These are phyloP conservation scores for Stemphylium beticola DNA, from an alignment of 2,329 filamentous ascomycete species.

Conservation along the genomic window DNA sequence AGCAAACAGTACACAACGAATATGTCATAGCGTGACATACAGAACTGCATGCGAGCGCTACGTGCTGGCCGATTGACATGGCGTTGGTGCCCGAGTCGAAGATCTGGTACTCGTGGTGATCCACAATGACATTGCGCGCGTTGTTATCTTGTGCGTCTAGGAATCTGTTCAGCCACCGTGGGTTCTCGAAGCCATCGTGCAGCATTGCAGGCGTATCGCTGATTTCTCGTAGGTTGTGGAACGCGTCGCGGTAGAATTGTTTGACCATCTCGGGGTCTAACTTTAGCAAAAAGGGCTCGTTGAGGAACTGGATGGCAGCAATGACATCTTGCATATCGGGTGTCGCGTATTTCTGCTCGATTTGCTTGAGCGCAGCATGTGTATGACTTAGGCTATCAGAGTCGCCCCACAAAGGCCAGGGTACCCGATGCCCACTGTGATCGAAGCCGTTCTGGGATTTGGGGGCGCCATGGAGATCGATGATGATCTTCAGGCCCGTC, in stretches of 20 bases:
- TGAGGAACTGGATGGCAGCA: slow-evolving; percentile 62
- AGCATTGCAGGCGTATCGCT: slow-evolving; percentile 60
- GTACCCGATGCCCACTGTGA: slow-evolving; percentile 61
- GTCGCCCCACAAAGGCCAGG: slow-evolving; percentile 54
- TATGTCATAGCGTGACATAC: slow-evolving; percentile 28
- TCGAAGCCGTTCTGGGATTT: slow-evolving; percentile 68
- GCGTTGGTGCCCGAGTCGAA: slow-evolving; percentile 61
- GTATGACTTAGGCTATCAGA: slow-evolving; percentile 58
- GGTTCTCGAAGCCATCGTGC: slow-evolving; percentile 62
- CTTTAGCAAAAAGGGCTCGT: slow-evolving; percentile 61
- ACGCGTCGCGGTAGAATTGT: slow-evolving; percentile 63
- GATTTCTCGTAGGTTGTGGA: slow-evolving; percentile 55
- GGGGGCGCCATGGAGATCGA: slow-evolving; percentile 61
- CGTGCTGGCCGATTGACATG: slow-evolving; percentile 60
- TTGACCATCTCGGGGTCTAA: slow-evolving; percentile 55
- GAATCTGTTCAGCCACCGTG: slow-evolving; percentile 65
- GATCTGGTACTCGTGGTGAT: slow-evolving; percentile 73
- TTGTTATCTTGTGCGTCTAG: slow-evolving; percentile 58
- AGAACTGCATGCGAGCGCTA: slow-evolving; percentile 62
- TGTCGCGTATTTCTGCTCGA: slow-evolving; percentile 63
- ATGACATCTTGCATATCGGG: slow-evolving; percentile 63
- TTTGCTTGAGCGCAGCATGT: slow-evolving; percentile 61
- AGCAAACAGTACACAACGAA: neutral
- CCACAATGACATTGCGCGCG: slow-evolving; percentile 63
- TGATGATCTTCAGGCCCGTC: slow-evolving; percentile 61